phyloP scores from a whole-genome alignment of 768 basidiomycete genomes.

The Dictyophora rubrovolvata region DNA sequence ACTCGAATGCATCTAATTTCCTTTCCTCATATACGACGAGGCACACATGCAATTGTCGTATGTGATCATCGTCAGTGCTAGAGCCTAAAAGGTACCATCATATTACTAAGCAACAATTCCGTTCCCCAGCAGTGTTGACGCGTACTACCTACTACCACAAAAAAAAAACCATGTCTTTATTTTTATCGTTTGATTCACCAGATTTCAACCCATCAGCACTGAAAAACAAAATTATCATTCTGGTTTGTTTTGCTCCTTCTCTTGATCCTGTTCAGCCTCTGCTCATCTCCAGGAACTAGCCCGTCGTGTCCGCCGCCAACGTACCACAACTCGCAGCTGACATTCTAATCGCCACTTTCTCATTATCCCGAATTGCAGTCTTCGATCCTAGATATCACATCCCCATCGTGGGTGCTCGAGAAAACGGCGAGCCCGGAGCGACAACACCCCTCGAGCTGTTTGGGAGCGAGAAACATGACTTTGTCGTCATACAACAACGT shows the following conservation, averaged over 20 bases:
- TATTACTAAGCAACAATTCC: no score
- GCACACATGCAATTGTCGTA: no score
- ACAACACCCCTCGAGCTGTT: conserved; percentile 73
- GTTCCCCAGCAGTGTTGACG: neutral
- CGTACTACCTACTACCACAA: neutral
- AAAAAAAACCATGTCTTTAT: neutral
- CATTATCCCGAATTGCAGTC: conserved; percentile 48
- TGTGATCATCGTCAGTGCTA: no score
- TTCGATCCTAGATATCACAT: conserved; percentile 55
- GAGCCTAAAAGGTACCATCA: no score
- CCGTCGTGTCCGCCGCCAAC: conserved; percentile 73
- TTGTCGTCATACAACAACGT: conserved; percentile 68
- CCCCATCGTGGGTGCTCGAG: conserved; percentile 65
- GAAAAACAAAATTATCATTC: neutral
- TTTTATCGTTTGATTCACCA: neutral
- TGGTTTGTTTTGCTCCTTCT: neutral
- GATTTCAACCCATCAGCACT: neutral
- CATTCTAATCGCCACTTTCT: conserved; percentile 58
- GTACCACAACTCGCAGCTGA: conserved; percentile 72
- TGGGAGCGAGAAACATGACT: conserved; percentile 34
- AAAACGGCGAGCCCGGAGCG: conserved; percentile 48
- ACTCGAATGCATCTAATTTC: no score
- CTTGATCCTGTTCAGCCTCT: neutral
- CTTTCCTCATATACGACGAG: no score
- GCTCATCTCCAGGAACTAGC: conserved; percentile 25